phyloP scores from a whole-genome alignment of 768 basidiomycete genomes.

The Obba rivulosa region DNA sequence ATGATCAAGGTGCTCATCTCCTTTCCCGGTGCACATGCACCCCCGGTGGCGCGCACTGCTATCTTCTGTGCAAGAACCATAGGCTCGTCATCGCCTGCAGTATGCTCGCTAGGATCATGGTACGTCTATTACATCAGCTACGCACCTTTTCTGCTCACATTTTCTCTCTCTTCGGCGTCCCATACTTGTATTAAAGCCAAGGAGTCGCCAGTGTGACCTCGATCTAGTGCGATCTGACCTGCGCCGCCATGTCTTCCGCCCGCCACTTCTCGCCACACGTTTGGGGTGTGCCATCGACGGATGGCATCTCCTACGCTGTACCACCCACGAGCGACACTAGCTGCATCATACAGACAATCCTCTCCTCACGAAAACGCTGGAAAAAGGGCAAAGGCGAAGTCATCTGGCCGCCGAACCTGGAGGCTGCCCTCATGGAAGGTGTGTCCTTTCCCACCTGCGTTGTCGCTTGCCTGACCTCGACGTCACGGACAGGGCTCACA shows the following conservation, averaged over 20 bases:
- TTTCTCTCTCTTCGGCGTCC: too few relatives aligned
- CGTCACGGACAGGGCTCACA: slow-evolving; percentile 17
- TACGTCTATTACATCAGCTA: too few relatives aligned
- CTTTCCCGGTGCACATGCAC: too few relatives aligned
- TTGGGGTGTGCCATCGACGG: slow-evolving; percentile 24
- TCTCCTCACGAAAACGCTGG: slow-evolving; percentile 42
- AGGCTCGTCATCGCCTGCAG: too few relatives aligned
- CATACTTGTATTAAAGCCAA: too few relatives aligned
- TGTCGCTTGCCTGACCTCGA: not conserved
- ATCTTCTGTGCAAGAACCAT: too few relatives aligned
- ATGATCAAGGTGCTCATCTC: too few relatives aligned
- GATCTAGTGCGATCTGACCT: too few relatives aligned
- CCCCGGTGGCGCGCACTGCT: too few relatives aligned
- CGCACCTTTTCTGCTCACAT: too few relatives aligned
- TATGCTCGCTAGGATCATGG: too few relatives aligned
- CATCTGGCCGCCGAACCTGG: slow-evolving; percentile 79
- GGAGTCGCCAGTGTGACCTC: too few relatives aligned
- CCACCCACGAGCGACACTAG: slow-evolving; percentile 19
- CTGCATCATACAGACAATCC: slow-evolving; percentile 25
- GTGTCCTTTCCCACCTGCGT: not conserved
- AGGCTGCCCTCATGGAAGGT: slow-evolving; percentile 77
- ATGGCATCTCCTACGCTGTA: slow-evolving; percentile 23
- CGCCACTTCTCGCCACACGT: slow-evolving; percentile 20
- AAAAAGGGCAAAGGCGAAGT: slow-evolving; percentile 69
- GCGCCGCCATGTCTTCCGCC: slow-evolving; percentile 4